Conservation (phyloP, 768 basidiomycete species). For the Psilocybe tampanensis region DNA sequence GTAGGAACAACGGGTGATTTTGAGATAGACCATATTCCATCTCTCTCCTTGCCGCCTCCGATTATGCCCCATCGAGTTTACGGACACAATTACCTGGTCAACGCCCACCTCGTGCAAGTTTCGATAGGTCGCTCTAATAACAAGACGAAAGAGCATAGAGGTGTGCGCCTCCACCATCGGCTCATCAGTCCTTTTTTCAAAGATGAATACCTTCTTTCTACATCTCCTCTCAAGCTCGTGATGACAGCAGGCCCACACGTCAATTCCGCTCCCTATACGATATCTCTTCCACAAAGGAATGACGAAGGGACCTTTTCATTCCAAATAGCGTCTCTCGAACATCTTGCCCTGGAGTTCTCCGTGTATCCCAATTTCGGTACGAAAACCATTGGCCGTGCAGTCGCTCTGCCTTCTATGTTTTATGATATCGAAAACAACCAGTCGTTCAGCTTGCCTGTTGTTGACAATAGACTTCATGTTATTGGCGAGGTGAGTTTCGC, state of each 20-base stretch:
- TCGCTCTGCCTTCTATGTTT: slow-evolving; percentile 80
- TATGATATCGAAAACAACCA: slow-evolving; percentile 53
- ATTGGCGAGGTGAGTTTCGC: slow-evolving; percentile 79
- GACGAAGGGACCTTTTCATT: slow-evolving; percentile 79
- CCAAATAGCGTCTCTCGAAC: slow-evolving; percentile 76
- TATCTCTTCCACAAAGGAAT: slow-evolving; percentile 81
- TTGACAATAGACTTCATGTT: slow-evolving; percentile 91
- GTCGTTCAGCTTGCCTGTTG: slow-evolving; percentile 70
- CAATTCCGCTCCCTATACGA: slow-evolving; percentile 86
- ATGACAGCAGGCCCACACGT: slow-evolving; percentile 88
- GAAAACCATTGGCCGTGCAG: slow-evolving; percentile 92
- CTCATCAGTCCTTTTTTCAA: slow-evolving; percentile 69
- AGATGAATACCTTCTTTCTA: slow-evolving; percentile 67
- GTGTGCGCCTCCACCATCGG: slow-evolving; percentile 73
- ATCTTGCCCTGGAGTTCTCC: slow-evolving; percentile 86
- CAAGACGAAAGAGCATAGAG: slow-evolving; percentile 33
- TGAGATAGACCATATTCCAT: slow-evolving; percentile 92
- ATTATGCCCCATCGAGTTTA: slow-evolving; percentile 98
- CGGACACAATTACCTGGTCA: slow-evolving; percentile 94
- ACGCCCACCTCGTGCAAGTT: slow-evolving; percentile 82
- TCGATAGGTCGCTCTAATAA: slow-evolving; percentile 72
- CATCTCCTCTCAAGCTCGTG: slow-evolving; percentile 90
- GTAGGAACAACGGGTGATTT: slow-evolving; percentile 45
- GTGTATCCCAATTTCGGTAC: slow-evolving; percentile 97
- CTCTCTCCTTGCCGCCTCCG: slow-evolving; percentile 93